Percentiles rank a stretch among this genome's conserved stretches.
Conservation (phyloP, 2,329 filamentous ascomycete species). For the Cryphonectria carpinicola region DNA sequence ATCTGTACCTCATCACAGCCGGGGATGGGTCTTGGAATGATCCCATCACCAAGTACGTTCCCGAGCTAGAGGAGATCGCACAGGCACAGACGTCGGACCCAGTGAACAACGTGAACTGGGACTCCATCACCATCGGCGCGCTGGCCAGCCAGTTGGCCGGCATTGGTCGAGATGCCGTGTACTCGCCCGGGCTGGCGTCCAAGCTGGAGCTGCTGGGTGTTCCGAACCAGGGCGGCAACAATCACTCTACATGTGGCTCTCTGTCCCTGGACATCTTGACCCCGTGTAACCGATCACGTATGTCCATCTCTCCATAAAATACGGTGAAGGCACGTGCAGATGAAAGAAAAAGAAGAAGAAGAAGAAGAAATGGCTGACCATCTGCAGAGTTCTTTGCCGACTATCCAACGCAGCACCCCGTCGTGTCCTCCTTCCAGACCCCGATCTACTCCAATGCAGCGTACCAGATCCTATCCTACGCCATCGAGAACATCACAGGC, state of each 20-base stretch:
- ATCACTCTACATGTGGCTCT: conserved; percentile 15
- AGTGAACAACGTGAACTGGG: conserved; percentile 37
- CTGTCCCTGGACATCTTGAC: conserved; percentile 29
- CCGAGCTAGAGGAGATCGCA: conserved; percentile 41
- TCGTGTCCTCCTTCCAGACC: conserved; percentile 38
- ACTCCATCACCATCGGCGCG: conserved; percentile 42
- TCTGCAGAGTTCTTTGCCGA: conserved; percentile 32
- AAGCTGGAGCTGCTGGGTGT: conserved; percentile 21
- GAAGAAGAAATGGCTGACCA: neutral
- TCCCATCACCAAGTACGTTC: conserved; percentile 47
- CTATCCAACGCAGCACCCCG: conserved; percentile 38
- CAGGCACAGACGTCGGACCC: conserved; percentile 30
- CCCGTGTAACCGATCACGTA: conserved; percentile 21
- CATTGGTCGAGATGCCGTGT: conserved; percentile 36
- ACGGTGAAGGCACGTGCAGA: neutral
- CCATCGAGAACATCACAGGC: conserved; percentile 45
- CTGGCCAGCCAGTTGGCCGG: conserved; percentile 44
- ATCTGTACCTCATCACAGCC: conserved; percentile 45
- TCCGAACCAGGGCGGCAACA: conserved; percentile 22
- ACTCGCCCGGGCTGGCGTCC: neutral
- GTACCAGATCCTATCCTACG: conserved; percentile 43
- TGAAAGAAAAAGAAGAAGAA: no score
- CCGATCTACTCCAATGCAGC: conserved; percentile 44
- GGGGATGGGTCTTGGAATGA: conserved; percentile 45
- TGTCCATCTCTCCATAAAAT: neutral